These are phyloP conservation scores for Chlamydomonas schloesseri DNA, from an alignment of 139 green algal genomes.

Conservation along the genomic window DNA sequence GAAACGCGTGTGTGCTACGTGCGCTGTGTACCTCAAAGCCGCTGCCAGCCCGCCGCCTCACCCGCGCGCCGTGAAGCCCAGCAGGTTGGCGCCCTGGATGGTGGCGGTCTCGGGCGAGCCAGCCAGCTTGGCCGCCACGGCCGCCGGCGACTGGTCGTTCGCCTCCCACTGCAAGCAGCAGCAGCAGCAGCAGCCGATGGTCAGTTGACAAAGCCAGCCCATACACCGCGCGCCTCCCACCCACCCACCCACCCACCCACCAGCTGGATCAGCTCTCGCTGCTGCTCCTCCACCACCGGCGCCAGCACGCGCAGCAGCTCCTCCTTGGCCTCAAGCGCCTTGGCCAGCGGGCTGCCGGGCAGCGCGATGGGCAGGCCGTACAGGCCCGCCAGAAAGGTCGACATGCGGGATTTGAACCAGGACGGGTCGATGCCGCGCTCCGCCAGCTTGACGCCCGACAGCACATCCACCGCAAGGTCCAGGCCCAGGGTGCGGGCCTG, in stretches of 20 bases:
- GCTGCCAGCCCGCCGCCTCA: too few species aligned
- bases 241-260: too few species aligned
- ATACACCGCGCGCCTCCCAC: too few species aligned
- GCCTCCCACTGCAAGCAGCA: neutral
- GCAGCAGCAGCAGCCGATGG: too few species aligned
- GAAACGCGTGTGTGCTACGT: too few species aligned
- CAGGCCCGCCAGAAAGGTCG: conserved; percentile 14
- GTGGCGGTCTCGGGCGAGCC: neutral
- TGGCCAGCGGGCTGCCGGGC: conserved; percentile 27
- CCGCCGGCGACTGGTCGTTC: neutral
- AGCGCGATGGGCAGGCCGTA: conserved; percentile 36
- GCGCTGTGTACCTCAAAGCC: too few species aligned
- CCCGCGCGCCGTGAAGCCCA: neutral
- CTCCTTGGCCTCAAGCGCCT: conserved; percentile 25
- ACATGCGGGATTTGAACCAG: conserved; percentile 34
- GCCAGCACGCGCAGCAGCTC: neutral
- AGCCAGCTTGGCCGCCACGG: neutral
- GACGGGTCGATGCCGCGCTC: conserved; percentile 3
- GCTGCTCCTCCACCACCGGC: neutral
- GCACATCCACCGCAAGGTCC: conserved; percentile 44
- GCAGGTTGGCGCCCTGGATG: neutral
- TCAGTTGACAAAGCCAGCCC: too few species aligned
- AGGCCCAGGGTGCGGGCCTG: conserved; percentile 34
- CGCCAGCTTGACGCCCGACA: conserved; percentile 28
- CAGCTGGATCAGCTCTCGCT: neutral